Conservation (phyloP, 306 rosid species). For the Quercus cerris region DNA sequence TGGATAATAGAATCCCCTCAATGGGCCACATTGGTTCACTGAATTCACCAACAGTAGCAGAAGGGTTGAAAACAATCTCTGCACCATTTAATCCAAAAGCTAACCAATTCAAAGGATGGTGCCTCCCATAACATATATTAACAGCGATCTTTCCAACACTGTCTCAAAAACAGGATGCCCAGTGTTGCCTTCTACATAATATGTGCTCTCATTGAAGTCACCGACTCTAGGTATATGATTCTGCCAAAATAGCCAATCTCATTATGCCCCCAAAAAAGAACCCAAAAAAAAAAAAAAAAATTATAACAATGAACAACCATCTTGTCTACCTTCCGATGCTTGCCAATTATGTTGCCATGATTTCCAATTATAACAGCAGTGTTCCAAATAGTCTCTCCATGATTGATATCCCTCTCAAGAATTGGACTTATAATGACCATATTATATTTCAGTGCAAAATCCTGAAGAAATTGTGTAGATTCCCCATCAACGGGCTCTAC, state of each 20-base stretch:
- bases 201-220: slow-evolving; percentile 91
- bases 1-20: slow-evolving; percentile 50
- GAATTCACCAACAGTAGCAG: slow-evolving; percentile 92
- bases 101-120: slow-evolving; percentile 92
- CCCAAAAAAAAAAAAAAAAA: not conserved
- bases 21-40: slow-evolving; percentile 97
- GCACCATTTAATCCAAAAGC: slow-evolving; percentile 94
- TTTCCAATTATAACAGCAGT: slow-evolving; percentile 84
- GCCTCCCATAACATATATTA: slow-evolving; percentile 92
- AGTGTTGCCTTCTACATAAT: slow-evolving; percentile 92
- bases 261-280: slow-evolving; percentile 19
- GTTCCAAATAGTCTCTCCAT: slow-evolving; percentile 92
- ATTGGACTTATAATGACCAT: slow-evolving; percentile 89
- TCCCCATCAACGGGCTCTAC: slow-evolving; percentile 88
- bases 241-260: slow-evolving; percentile 35
- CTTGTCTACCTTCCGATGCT: slow-evolving; percentile 77
- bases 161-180: slow-evolving; percentile 96
- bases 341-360: slow-evolving; percentile 80
- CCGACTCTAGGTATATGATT: slow-evolving; percentile 94
- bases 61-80: slow-evolving; percentile 94
- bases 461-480: slow-evolving; percentile 67
- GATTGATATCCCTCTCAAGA: slow-evolving; percentile 86
- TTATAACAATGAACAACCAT: slow-evolving; percentile 12
- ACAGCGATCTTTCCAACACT: slow-evolving; percentile 79
- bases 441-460: slow-evolving; percentile 64